A percentile compares a stretch with the other conserved stretches of the same genome.
These are phyloP conservation scores for Pythium vanterpoolii DNA, from an alignment of 352 stramenopile genomes.

Conservation along the genomic window DNA sequence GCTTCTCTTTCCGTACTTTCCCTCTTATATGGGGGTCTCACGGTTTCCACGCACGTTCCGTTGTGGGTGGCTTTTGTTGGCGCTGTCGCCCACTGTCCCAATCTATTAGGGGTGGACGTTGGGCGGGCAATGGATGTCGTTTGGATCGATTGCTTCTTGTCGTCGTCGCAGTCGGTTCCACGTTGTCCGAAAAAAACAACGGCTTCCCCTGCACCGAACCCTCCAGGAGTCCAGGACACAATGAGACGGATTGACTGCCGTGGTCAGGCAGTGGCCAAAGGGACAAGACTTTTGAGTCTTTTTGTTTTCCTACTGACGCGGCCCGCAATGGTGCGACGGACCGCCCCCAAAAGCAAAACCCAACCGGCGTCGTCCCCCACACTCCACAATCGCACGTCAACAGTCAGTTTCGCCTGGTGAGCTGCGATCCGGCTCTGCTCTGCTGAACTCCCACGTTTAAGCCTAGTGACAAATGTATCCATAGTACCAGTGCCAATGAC, in stretches of 20 bases:
- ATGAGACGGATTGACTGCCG: slow-evolving; percentile 10
- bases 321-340: slow-evolving; percentile 5
- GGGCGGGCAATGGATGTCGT: background rate
- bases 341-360: background rate
- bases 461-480: slow-evolving; percentile 1
- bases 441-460: slow-evolving; percentile 15
- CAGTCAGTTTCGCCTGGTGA: slow-evolving; percentile 19
- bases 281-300: background rate
- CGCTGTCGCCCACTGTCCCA: background rate
- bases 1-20: background rate
- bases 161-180: slow-evolving; percentile 2
- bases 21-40: too few species aligned
- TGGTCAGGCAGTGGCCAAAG: background rate
- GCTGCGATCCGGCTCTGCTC: slow-evolving; percentile 11
- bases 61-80: background rate
- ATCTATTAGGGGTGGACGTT: background rate
- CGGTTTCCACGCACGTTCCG: too few species aligned
- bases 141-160: background rate
- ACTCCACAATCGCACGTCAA: slow-evolving; percentile 14
- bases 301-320: background rate
- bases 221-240: background rate
- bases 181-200: slow-evolving; percentile 3
- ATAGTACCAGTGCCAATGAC: background rate
- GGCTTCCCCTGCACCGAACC: slow-evolving; percentile 6
- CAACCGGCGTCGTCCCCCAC: slow-evolving; percentile 12